These are phyloP conservation scores for Trichoderma orchidacearum DNA, from an alignment of 495 filamentous ascomycete species.

Conservation along the genomic window DNA sequence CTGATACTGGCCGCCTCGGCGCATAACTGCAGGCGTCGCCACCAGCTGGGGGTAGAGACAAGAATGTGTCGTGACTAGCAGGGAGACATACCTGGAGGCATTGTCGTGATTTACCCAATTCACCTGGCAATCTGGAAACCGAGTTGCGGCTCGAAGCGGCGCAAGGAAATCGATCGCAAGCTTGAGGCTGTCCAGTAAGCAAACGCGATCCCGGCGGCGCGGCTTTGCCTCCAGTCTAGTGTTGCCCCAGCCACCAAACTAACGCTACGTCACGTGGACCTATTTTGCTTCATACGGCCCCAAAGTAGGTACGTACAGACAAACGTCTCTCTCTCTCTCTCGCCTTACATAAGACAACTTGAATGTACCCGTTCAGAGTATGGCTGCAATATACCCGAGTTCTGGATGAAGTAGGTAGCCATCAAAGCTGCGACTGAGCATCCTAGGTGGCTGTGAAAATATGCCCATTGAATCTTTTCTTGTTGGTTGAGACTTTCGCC, in stretches of 20 bases:
- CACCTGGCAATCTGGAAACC: neutral
- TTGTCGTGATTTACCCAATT: neutral
- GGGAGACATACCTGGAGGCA: slow-evolving; percentile 1
- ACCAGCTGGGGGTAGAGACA: neutral
- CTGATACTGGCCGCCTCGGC: neutral
- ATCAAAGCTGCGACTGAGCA: too few species aligned
- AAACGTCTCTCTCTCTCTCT: too few species aligned
- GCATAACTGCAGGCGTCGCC: neutral
- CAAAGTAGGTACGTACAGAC: too few species aligned
- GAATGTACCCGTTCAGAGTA: too few species aligned
- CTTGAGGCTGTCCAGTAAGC: neutral
- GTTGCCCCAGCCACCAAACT: neutral
- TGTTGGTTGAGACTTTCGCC: too few species aligned
- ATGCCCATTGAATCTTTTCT: too few species aligned
- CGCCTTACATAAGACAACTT: too few species aligned
- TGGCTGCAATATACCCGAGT: too few species aligned
- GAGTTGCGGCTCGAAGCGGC: neutral
- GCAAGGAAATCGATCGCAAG: neutral
- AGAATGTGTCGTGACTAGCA: neutral
- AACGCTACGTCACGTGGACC: neutral
- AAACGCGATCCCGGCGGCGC: neutral
- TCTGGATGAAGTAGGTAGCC: too few species aligned
- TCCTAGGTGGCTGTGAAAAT: too few species aligned
- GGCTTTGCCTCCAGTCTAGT: neutral
- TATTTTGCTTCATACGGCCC: neutral